Conservation (phyloP, 2,329 filamentous ascomycete species). For the Aureobasidium melanogenum region DNA sequence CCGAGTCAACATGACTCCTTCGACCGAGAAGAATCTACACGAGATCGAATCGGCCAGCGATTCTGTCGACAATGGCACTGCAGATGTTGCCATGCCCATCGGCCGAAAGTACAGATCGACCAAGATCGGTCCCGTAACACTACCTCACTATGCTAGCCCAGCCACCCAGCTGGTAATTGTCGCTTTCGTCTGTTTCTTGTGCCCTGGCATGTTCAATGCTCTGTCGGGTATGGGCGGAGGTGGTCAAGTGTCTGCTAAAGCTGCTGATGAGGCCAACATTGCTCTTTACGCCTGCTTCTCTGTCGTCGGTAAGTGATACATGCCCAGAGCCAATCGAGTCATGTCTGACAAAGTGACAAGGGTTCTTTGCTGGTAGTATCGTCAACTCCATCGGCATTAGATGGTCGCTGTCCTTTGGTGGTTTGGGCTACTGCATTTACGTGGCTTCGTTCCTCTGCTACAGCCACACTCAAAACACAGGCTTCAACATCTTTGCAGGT, state of each 20-base stretch:
- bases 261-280: conserved; percentile 57
- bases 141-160: conserved; percentile 43
- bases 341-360: neutral
- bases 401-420: conserved; percentile 60
- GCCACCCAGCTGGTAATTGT: conserved; percentile 41
- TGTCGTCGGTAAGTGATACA: conserved; percentile 35
- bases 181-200: conserved; percentile 45
- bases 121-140: conserved; percentile 31
- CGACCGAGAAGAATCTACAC: conserved; percentile 16
- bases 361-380: conserved; percentile 60
- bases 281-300: conserved; percentile 66
- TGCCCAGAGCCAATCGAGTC: neutral
- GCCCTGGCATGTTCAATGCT: conserved; percentile 46
- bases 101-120: conserved; percentile 41
- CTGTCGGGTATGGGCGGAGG: conserved; percentile 43
- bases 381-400: conserved; percentile 68
- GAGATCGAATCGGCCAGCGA: conserved; percentile 12
- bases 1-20: conserved; percentile 13
- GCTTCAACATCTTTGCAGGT: conserved; percentile 69
- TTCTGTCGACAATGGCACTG: conserved; percentile 13
- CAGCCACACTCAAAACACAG: conserved; percentile 57
- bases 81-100: conserved; percentile 27
- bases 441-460: conserved; percentile 62
- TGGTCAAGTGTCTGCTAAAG: conserved; percentile 37
- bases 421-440: conserved; percentile 69